Conservation (phyloP, 257 asterid genomes). For the Primulina eburnea region DNA sequence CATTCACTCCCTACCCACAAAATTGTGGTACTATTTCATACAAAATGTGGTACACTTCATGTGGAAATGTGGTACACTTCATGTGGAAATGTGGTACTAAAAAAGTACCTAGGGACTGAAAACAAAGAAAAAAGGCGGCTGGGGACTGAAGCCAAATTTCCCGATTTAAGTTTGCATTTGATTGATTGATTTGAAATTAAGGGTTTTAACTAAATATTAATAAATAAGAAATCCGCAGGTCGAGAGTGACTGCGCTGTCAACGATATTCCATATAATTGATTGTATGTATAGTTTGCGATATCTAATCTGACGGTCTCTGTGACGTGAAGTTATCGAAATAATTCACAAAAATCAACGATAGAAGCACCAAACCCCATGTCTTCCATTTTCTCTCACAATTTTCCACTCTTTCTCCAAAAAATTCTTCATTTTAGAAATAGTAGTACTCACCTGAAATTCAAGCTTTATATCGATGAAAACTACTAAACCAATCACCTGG, state of each 20-base stretch:
- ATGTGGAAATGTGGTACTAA: too few species aligned
- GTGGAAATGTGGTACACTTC: too few species aligned
- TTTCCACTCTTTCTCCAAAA: constrained; percentile 12
- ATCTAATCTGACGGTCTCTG: constrained; percentile 25
- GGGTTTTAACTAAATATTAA: too few species aligned
- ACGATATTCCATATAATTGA: neutral
- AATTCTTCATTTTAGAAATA: constrained; percentile 1
- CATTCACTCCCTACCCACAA: too few species aligned
- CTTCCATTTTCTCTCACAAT: neutral
- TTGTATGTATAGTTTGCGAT: constrained; percentile 17
- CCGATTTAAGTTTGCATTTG: constrained; percentile 17
- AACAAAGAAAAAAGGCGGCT: too few species aligned
- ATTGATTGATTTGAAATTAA: too few species aligned
- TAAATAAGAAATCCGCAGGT: too few species aligned
- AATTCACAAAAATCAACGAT: constrained; percentile 18
- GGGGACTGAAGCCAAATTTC: too few species aligned
- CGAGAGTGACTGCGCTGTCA: constrained; percentile 5
- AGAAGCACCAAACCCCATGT: constrained; percentile 14
- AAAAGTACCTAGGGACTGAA: too few species aligned
- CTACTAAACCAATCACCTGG: too few species aligned
- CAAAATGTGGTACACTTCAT: too few species aligned
- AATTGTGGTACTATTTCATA: too few species aligned
- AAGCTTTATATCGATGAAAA: neutral
- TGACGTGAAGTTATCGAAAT: constrained; percentile 52
- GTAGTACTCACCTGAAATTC: neutral